Base-by-base conservation (phyloP, 352 stramenopile genomes). In the Globisporangium okanoganense region DNA sequence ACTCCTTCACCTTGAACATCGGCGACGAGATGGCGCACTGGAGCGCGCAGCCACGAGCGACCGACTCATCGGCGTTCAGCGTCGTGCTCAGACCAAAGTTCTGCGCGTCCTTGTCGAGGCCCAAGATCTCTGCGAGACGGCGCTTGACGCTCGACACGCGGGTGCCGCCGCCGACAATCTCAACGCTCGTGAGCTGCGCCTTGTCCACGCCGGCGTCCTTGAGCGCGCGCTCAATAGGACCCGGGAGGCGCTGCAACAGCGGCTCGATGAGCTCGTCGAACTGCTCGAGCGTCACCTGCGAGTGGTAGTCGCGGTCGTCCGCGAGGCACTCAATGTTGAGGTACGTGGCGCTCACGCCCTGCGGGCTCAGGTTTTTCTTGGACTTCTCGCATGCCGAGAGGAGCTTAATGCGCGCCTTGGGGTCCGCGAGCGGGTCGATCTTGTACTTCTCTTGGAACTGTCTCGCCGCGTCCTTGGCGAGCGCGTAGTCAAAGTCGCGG, bases 51-150 rank as follows among this genome's bases (percentile, higher is more conserved):
- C 98, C 98, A 56, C 97, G 86, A 29, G 95, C 93, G 3, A 99
- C 96, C 59, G 94, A 96, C 82, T 99, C 98, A 72, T 99, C 97
- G 31, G 96, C 96, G 82, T 99, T 99, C 77, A 99, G 90, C 40
- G 97, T 99, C 51, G 97, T 99, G 58, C 87, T 98, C n/a, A 99
- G 79, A 20, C 96, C 96, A 68, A 97, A 97, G 79, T 98, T 98
- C 63, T 96, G 88, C 58, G 92, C 90, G n/a, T 87, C 85, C 65
- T 87, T 86, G 79, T 98, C 92, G 45, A 98, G 73, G 16, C 87
- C 84, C 20, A 99, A 81, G 48, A 99, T 88, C 47, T 90, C 71
- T 2, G 88, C 75, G 18, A 99, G 68, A 47, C 88, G 87, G 54
- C 85, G 75, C 88, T 99, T 99, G 29, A 99, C 90, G 67, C 94